Evolutionary conservation across 768 basidiomycete genomes (phyloP).

Genomic region (Ramaria sp.): DNA sequence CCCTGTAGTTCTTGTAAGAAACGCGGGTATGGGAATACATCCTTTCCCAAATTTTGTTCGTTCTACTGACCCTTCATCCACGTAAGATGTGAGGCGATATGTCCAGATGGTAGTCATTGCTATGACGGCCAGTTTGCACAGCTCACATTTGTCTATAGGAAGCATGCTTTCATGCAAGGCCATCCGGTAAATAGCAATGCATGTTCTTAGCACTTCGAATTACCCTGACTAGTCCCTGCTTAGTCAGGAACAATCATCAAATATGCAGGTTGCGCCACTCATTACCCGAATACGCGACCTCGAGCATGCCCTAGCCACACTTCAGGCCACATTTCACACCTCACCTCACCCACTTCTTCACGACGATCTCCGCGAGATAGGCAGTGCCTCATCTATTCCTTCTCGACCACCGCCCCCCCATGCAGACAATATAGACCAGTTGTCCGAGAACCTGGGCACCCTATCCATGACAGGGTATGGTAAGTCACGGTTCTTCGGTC

Average conservation of each 20-base stretch:
- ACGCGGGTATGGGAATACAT: not conserved
- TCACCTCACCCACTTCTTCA: not conserved
- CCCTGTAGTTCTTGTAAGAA: constrained; percentile 2
- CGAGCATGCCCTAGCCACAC: not conserved
- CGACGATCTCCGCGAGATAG: not conserved
- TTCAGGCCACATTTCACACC: not conserved
- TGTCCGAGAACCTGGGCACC: constrained; percentile 6
- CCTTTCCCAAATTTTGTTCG: not conserved
- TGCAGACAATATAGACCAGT: not conserved
- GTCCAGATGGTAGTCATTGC: constrained; percentile 4
- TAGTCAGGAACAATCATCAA: not conserved
- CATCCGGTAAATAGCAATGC: not conserved
- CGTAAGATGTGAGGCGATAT: constrained; percentile 1
- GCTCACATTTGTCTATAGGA: not conserved
- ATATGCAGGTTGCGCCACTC: not conserved
- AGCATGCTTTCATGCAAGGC: not conserved
- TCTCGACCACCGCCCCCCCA: not conserved
- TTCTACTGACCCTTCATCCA: not conserved
- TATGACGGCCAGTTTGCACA: not conserved
- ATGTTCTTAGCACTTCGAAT: not conserved
- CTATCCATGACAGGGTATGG: constrained; percentile 9
- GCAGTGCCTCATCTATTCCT: not conserved
- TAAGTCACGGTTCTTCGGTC: constrained; percentile 4
- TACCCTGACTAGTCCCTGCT: not conserved
- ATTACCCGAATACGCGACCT: not conserved